Evolutionary conservation across 78 protist species (phyloP).

Genomic region (Reticulomyxa filosa): DNA sequence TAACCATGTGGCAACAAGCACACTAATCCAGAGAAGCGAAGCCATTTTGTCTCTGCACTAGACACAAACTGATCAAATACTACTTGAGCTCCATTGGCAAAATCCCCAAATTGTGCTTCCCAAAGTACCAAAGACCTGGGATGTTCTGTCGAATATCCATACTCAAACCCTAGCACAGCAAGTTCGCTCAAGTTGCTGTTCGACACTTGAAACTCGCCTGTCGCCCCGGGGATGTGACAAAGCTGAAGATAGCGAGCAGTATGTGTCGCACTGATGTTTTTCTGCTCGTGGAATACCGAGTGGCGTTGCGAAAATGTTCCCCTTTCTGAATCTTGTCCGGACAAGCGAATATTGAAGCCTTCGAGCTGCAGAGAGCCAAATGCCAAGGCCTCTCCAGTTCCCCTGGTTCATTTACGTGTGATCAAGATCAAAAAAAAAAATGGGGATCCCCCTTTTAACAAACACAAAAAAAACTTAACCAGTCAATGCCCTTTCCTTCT

Average conservation of each 20-base stretch:
- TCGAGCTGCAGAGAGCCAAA: constrained; percentile 48
- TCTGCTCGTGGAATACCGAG: constrained; percentile 70
- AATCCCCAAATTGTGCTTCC: constrained; percentile 94
- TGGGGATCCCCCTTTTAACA: too few relatives aligned
- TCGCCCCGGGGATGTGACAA: too few relatives aligned
- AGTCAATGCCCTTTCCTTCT: not conserved
- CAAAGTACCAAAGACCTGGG: constrained; percentile 65
- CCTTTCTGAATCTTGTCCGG: constrained; percentile 72
- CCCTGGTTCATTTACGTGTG: too few relatives aligned
- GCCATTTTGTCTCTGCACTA: constrained; percentile 48
- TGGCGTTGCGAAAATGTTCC: constrained; percentile 93
- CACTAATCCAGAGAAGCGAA: not conserved
- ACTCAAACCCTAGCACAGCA: constrained; percentile 75
- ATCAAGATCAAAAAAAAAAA: too few relatives aligned
- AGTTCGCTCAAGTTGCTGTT: constrained; percentile 54
- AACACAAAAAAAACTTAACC: too few relatives aligned
- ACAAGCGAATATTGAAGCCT: constrained; percentile 63
- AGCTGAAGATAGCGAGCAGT: too few relatives aligned
- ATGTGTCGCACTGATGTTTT: too few relatives aligned
- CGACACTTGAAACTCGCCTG: too few relatives aligned
- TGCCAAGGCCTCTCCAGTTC: constrained; percentile 7
- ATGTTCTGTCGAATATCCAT: constrained; percentile 19
- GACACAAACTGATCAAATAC: constrained; percentile 77
- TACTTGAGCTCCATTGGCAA: constrained; percentile 46
- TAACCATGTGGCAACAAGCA: too few relatives aligned